phyloP scores from a whole-genome alignment of 2,329 filamentous ascomycete genomes.

The Alternaria sp. region DNA sequence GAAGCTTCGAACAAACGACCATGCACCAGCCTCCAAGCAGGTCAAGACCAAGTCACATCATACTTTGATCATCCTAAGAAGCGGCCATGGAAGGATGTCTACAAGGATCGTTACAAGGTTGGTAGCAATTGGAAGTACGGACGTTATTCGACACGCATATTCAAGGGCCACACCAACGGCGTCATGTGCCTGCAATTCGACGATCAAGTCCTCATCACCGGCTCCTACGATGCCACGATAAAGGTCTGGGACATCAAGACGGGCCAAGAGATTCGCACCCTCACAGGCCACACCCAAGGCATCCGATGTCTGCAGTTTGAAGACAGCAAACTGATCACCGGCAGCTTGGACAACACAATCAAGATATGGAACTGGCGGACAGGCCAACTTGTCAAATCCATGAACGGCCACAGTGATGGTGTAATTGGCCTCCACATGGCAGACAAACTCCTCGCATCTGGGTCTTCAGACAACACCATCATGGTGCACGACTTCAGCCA shows the following conservation, averaged over 20 bases:
- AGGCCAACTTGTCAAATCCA: conserved; percentile 81
- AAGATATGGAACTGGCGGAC: conserved; percentile 98
- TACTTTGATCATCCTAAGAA: conserved; percentile 57
- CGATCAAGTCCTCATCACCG: conserved; percentile 88
- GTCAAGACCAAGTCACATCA: conserved; percentile 47
- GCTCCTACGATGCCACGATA: conserved; percentile 92
- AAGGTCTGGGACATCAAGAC: conserved; percentile 97
- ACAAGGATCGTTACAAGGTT: conserved; percentile 92
- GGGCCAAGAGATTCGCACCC: conserved; percentile 82
- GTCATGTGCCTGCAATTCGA: conserved; percentile 82
- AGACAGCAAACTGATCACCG: conserved; percentile 87
- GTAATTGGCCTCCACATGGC: conserved; percentile 90
- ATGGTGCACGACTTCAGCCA: conserved; percentile 92
- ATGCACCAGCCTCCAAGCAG: conserved; percentile 33
- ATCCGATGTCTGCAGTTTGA: conserved; percentile 93
- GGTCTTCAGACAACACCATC: conserved; percentile 86
- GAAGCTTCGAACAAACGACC: conserved; percentile 42
- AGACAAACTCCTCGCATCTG: conserved; percentile 81
- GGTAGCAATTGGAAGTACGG: conserved; percentile 98
- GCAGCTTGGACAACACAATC: conserved; percentile 84
- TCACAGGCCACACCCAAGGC: conserved; percentile 80
- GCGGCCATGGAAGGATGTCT: conserved; percentile 94
- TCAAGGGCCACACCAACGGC: conserved; percentile 87
- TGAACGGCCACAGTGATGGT: conserved; percentile 78
- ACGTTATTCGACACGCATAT: conserved; percentile 80